Conservation (phyloP, 345 rosid species). For the Populus alba region DNA sequence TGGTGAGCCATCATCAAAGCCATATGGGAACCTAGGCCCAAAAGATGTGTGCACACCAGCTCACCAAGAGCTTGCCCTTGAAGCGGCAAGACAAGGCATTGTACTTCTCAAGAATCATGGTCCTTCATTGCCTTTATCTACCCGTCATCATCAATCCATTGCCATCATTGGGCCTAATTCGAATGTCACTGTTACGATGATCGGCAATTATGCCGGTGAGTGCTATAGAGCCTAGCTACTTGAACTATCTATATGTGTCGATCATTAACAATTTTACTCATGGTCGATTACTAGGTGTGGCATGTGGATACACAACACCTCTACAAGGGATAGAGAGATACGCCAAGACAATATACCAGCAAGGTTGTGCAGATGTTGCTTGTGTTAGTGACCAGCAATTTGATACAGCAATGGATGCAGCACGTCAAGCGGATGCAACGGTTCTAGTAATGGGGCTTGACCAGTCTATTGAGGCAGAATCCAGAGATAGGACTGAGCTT, state of each 20-base stretch:
- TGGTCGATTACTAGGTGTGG: slow-evolving; percentile 15
- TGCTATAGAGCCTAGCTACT: not conserved
- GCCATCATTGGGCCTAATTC: slow-evolving; percentile 90
- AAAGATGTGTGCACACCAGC: slow-evolving; percentile 69
- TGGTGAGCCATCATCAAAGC: slow-evolving; percentile 61
- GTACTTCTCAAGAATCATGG: slow-evolving; percentile 67
- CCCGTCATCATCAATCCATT: slow-evolving; percentile 45
- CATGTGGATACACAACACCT: slow-evolving; percentile 21
- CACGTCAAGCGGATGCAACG: slow-evolving; percentile 27
- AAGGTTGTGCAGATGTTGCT: slow-evolving; percentile 22
- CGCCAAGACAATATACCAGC: slow-evolving; percentile 14
- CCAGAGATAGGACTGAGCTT: slow-evolving; percentile 21
- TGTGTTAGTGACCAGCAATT: slow-evolving; percentile 18
- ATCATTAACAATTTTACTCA: not conserved
- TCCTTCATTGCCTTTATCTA: slow-evolving; percentile 57
- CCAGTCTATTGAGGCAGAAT: slow-evolving; percentile 30
- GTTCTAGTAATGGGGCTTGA: slow-evolving; percentile 32
- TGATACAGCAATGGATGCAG: slow-evolving; percentile 17
- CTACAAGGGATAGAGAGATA: slow-evolving; percentile 24
- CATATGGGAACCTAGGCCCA: slow-evolving; percentile 72
- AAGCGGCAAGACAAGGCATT: slow-evolving; percentile 88
- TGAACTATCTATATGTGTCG: not conserved
- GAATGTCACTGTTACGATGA: slow-evolving; percentile 70
- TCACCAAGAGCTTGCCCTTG: slow-evolving; percentile 67
- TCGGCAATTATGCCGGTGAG: slow-evolving; percentile 63